A percentile compares a stretch with the other conserved stretches of the same genome.
These are phyloP conservation scores for Vanilla planifolia DNA, from an alignment of 106 monocot species.

Conservation along the genomic window DNA sequence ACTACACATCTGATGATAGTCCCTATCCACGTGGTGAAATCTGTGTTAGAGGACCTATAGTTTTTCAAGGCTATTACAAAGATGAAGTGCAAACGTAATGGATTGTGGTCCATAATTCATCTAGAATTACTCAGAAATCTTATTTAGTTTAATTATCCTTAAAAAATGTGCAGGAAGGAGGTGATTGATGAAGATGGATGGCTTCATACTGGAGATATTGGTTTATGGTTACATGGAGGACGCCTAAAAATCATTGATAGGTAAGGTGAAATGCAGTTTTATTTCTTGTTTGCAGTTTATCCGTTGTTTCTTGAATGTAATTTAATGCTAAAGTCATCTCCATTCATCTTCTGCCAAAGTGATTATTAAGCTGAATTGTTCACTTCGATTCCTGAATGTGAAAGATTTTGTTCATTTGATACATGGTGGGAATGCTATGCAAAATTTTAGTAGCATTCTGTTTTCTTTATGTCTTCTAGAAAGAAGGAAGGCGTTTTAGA, in stretches of 20 bases:
- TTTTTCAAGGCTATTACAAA: conserved; percentile 45
- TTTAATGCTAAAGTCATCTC: too few relatives aligned
- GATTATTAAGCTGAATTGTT: too few relatives aligned
- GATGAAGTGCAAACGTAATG: conserved; percentile 15
- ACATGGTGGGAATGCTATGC: too few relatives aligned
- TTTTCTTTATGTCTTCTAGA: too few relatives aligned
- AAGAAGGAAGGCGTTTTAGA: too few relatives aligned
- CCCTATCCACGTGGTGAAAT: conserved; percentile 98
- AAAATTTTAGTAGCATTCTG: too few relatives aligned
- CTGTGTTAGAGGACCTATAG: conserved; percentile 59
- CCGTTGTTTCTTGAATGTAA: too few relatives aligned
- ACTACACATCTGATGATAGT: conserved; percentile 81
- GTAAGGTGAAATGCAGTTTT: too few relatives aligned
- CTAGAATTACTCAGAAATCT: background rate
- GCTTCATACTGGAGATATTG: conserved; percentile 98
- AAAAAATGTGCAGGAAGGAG: conserved; percentile 55
- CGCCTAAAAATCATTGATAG: conserved; percentile 92
- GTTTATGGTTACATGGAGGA: conserved; percentile 88
- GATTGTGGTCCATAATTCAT: background rate
- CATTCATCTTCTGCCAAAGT: too few relatives aligned
- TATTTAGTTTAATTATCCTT: conserved; percentile 4
- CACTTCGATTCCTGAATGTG: too few relatives aligned
- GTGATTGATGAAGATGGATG: conserved; percentile 95
- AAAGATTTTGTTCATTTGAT: too few relatives aligned
- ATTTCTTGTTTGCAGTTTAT: too few relatives aligned